Conservation (phyloP, 2,329 filamentous ascomycete species). For the Penicillium occitanis region DNA sequence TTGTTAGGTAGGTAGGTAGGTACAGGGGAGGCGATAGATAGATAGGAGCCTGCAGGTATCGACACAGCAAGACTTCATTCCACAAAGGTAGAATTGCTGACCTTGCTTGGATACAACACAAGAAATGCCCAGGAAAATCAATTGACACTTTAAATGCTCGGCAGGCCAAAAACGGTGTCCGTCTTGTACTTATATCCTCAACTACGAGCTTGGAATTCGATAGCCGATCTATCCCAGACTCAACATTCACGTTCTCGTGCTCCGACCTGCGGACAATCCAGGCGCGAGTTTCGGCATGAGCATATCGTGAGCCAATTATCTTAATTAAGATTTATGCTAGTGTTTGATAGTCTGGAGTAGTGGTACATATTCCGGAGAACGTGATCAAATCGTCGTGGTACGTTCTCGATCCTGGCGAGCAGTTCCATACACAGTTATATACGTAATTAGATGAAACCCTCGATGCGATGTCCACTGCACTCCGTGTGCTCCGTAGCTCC, state of each 20-base stretch:
- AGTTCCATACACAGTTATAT: neutral
- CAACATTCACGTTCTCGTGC: slow-evolving; percentile 1
- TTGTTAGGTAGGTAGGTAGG: neutral
- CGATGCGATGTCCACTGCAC: neutral
- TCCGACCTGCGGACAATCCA: slow-evolving; percentile 11
- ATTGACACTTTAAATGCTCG: neutral
- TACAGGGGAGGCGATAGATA: neutral
- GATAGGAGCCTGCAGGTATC: neutral
- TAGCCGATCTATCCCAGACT: neutral
- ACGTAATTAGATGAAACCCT: neutral
- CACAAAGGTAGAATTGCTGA: neutral
- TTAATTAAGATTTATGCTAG: slow-evolving; percentile 8
- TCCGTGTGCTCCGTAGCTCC: neutral
- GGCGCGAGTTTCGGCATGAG: slow-evolving; percentile 11
- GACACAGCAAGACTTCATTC: neutral
- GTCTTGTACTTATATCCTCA: neutral
- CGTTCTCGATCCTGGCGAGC: neutral
- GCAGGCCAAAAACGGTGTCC: neutral
- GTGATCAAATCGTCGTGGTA: neutral
- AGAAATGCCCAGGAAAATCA: neutral
- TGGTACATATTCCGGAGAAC: slow-evolving; percentile 1
- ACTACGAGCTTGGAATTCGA: neutral
- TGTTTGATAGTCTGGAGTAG: slow-evolving; percentile 7
- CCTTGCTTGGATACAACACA: neutral
- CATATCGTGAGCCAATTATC: neutral